A percentile compares a stretch with the other conserved stretches of the same genome.
Evolutionary conservation across 305 asterid species (phyloP).

Genomic region (Solanum hybrid): DNA sequence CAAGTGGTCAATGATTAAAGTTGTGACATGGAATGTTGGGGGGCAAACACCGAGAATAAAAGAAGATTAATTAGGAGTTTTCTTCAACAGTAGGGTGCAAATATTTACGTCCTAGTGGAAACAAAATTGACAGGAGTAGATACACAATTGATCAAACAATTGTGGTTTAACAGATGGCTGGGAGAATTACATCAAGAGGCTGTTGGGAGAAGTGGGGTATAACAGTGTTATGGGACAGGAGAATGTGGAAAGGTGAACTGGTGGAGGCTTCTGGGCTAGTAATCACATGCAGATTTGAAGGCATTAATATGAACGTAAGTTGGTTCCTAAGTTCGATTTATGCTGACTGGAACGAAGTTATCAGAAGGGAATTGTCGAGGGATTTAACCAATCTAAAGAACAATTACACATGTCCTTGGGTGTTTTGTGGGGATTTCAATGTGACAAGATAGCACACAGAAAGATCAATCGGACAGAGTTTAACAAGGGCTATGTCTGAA

Average conservation of each 20-base stretch:
- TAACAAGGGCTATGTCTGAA: not conserved
- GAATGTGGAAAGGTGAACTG: not conserved
- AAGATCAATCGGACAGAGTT: not conserved
- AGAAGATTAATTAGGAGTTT: not conserved
- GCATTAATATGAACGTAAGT: not conserved
- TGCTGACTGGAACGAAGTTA: not conserved
- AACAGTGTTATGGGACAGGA: not conserved
- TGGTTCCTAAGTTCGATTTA: not conserved
- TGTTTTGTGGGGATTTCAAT: not conserved
- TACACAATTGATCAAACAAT: not conserved
- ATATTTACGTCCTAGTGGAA: not conserved
- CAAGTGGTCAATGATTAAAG: not conserved
- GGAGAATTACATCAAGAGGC: not conserved
- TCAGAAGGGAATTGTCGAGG: not conserved
- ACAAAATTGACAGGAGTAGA: not conserved
- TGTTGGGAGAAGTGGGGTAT: not conserved
- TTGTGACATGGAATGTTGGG: not conserved
- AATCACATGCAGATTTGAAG: not conserved
- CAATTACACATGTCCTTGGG: not conserved
- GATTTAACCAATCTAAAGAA: not conserved
- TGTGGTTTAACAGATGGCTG: not conserved
- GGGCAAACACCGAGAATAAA: not conserved
- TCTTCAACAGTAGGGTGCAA: not conserved
- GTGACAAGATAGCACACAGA: not conserved
- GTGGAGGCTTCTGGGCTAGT: not conserved